Percentiles rank a stretch among this genome's conserved stretches.
These are phyloP conservation scores for Fraxinus cuspidata DNA, from an alignment of 257 asterid species.

Conservation along the genomic window DNA sequence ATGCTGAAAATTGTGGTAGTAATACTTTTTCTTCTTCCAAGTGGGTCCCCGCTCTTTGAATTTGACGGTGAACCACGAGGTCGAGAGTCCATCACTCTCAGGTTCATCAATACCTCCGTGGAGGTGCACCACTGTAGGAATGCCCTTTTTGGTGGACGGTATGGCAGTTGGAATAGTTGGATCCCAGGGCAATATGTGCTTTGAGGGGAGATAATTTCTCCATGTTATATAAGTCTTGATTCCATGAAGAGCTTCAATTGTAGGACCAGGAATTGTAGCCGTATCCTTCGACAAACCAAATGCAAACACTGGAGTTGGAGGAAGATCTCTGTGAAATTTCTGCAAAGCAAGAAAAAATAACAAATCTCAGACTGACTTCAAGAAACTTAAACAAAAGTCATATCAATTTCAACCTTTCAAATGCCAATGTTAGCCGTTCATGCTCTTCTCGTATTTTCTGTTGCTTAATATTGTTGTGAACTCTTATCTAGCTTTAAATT, in stretches of 20 bases:
- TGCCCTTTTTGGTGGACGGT: constrained; percentile 44
- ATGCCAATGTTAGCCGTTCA: background rate
- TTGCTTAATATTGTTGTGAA: background rate
- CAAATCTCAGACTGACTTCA: too few relatives aligned
- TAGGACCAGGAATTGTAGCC: constrained; percentile 88
- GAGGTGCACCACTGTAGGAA: constrained; percentile 89
- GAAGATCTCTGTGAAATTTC: constrained; percentile 86
- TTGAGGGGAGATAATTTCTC: constrained; percentile 71
- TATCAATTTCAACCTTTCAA: background rate
- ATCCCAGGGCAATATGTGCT: constrained; percentile 90
- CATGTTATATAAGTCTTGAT: constrained; percentile 51
- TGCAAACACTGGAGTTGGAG: constrained; percentile 71
- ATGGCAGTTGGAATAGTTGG: constrained; percentile 76
- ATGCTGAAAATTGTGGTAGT: constrained; percentile 70
- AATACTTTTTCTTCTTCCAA: constrained; percentile 55
- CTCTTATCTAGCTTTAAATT: background rate
- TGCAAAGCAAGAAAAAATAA: constrained; percentile 23
- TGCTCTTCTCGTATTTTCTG: background rate
- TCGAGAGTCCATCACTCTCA: constrained; percentile 62
- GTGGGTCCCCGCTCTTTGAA: constrained; percentile 61
- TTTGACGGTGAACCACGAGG: constrained; percentile 73
- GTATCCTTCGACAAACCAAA: constrained; percentile 51
- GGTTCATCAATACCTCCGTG: constrained; percentile 83
- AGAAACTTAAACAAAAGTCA: too few relatives aligned
- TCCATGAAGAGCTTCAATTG: constrained; percentile 79